Percentiles rank a stretch among this genome's conserved stretches.
phyloP scores from a whole-genome alignment of 2,329 filamentous ascomycete genomes.

The Polychaeton citri region DNA sequence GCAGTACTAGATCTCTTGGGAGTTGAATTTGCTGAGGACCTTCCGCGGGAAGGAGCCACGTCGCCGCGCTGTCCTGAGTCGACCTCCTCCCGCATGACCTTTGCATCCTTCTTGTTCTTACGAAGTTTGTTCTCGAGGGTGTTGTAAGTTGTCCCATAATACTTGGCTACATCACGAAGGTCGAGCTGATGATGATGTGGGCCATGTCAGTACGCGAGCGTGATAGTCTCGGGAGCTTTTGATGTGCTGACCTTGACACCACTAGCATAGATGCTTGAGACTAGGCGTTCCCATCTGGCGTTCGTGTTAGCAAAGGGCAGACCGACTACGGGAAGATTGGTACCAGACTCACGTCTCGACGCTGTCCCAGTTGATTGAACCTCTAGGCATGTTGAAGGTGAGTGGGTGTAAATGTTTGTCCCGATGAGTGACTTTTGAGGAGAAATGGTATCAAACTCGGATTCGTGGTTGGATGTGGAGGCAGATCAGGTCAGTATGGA shows the following conservation, averaged over 20 bases:
- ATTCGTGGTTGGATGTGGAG: no score
- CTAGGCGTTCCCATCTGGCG: constrained; percentile 27
- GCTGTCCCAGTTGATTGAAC: not conserved
- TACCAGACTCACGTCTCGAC: not conserved
- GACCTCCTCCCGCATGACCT: constrained; percentile 19
- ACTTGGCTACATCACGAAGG: constrained; percentile 27
- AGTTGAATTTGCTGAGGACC: no score
- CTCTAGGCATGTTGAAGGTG: not conserved
- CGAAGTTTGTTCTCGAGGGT: constrained; percentile 35
- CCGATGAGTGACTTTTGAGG: no score
- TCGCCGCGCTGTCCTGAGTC: constrained; percentile 5
- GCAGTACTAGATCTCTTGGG: no score
- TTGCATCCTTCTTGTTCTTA: constrained; percentile 29
- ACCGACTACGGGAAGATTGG: no score
- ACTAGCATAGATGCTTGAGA: constrained; percentile 27
- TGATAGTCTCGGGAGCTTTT: not conserved
- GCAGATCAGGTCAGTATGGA: no score
- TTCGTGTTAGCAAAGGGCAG: no score
- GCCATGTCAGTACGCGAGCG: not conserved
- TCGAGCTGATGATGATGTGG: constrained; percentile 26
- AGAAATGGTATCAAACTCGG: no score
- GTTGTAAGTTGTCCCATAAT: constrained; percentile 36
- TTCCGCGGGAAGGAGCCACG: constrained; percentile 3
- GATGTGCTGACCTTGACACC: constrained; percentile 18
- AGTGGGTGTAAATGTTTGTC: no score